Conservation (phyloP, 768 basidiomycete genomes). For the Xerocomus spinulosus region DNA sequence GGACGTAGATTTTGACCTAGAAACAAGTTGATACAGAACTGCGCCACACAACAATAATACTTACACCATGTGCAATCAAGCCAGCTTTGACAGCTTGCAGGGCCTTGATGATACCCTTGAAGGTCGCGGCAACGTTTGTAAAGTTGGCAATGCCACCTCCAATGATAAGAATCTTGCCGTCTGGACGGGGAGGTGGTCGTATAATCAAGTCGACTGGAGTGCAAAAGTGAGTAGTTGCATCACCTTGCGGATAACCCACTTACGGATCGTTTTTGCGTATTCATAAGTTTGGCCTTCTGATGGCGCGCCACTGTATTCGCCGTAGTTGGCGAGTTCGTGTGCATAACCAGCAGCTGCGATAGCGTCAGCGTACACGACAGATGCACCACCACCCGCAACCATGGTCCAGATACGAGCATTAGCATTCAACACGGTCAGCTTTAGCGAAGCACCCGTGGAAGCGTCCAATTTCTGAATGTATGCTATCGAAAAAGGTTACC, state of each 20-base stretch:
- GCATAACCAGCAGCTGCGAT: slow-evolving; percentile 93
- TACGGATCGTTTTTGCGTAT: slow-evolving; percentile 96
- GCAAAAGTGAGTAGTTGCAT: background rate
- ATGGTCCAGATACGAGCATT: slow-evolving; percentile 99
- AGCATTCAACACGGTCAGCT: slow-evolving; percentile 92
- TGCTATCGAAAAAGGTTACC: slow-evolving; percentile 37
- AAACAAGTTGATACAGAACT: slow-evolving; percentile 31
- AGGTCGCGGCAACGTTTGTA: slow-evolving; percentile 97
- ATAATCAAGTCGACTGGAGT: slow-evolving; percentile 86
- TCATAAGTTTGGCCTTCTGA: slow-evolving; percentile 98
- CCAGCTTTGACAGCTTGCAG: slow-evolving; percentile 88
- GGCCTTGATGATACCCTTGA: slow-evolving; percentile 99
- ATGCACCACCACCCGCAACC: slow-evolving; percentile 96
- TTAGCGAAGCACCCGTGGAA: slow-evolving; percentile 96
- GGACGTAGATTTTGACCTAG: slow-evolving; percentile 91
- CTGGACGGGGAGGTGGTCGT: slow-evolving; percentile 71
- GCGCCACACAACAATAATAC: background rate
- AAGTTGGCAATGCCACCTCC: slow-evolving; percentile 99
- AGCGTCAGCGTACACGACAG: slow-evolving; percentile 67
- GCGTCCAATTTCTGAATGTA: slow-evolving; percentile 98
- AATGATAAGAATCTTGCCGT: slow-evolving; percentile 99
- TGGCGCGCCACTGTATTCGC: slow-evolving; percentile 98
- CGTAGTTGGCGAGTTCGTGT: slow-evolving; percentile 98
- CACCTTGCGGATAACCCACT: slow-evolving; percentile 29
- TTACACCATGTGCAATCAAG: slow-evolving; percentile 50